Evolutionary conservation across 2,329 filamentous ascomycete species (phyloP), one percentile per base, ranked within the genome.

Genomic region (Furcasterigmium furcatum): DNA sequence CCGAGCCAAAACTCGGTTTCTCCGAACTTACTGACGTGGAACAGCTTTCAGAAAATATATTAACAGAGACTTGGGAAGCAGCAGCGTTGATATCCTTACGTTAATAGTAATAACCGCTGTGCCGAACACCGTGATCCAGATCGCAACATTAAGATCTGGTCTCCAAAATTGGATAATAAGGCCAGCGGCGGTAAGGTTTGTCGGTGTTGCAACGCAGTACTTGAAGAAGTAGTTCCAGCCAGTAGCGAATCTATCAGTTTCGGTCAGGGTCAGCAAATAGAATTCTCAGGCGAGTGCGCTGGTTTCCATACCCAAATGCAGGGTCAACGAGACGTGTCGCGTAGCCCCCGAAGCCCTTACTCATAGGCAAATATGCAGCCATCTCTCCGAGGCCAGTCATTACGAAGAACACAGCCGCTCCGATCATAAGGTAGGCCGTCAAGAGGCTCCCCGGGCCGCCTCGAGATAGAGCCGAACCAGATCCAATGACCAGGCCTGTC

Each of bases 341-440:
- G 27, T 62, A 62, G 1, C 60, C 58, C 12, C 48, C 45, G 40
- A 63, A 63, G 1, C 58, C 56, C 38, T 60, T 58, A 16, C 56
- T 53, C 39, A 56, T 54, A 0, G 59, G 59, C 5, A 62, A 35
- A 14, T 54, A 57, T 0, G 60, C 48, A 2, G 58, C 55, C 56
- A 63, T 62, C 47, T 68, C 65, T 14, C 64, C 65, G 14, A 67
- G 52, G 12, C 60, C 61, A 14, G 65, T 64, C 71, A 82, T 82
- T 55, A 80, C 75, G 14, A 73, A 74, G 59, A 71, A 81, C 22
- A 82, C 74, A 41, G 79, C 69, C 5, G 71, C 56, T 44, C 65
- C 71, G 54, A 76, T 53, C 56, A 76, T 30, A 13, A 63, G 40
- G 43, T 71, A 73, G 5, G 62, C 63, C 41, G 72, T 64, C 1